Evolutionary conservation across 495 filamentous ascomycete genomes (phyloP), one percentile per base, ranked within the genome.

Genomic region (Tuber calosporum): DNA sequence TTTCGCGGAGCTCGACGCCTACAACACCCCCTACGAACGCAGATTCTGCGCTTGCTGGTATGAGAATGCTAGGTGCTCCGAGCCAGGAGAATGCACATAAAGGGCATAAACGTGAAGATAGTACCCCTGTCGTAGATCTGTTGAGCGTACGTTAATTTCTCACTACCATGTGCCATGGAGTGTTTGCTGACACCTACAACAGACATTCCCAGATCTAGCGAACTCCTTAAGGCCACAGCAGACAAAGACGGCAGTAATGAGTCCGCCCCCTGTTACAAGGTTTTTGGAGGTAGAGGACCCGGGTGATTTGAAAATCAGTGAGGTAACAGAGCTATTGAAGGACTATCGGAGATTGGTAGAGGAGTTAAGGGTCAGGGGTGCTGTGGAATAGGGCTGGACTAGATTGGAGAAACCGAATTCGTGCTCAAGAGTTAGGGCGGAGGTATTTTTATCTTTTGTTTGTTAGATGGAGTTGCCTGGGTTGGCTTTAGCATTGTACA

Each of bases 271-370:
- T 0, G 89, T 90, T 74, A 87, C 89, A 82, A 87, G 91, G 69
- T 97, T 97, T 83, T 86, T 97, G 82, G 92, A 94, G 69, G 82
- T 90, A 45, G 86, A 91, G 79, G 89, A 91, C 82, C 90, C 89
- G 11, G 87, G 87, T 9, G 94, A 98, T 71, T 83, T 99, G 66
- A 90, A 86, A 71, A 82, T 98, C 67, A 89, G 89, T 30, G 95
- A 99, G 79, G 89, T 97, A 58, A 83, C 91, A 53, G 89, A 92
- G 72, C 80, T 99, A 74, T 83, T 99, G 70, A 88, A 88, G 77
- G 95, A 97, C 83, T 99, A 98, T 82, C 90, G 93, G 75, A 85
- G 94, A 68, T 83, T 99, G 19, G 92, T 92, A 11, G 85, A 84
- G 30, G 90, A 87, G 37, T 82, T 93, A 81, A 87, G 86, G 81